Evolutionary conservation across 352 stramenopile species (phyloP).

Genomic region (Phytophthora sp.): DNA sequence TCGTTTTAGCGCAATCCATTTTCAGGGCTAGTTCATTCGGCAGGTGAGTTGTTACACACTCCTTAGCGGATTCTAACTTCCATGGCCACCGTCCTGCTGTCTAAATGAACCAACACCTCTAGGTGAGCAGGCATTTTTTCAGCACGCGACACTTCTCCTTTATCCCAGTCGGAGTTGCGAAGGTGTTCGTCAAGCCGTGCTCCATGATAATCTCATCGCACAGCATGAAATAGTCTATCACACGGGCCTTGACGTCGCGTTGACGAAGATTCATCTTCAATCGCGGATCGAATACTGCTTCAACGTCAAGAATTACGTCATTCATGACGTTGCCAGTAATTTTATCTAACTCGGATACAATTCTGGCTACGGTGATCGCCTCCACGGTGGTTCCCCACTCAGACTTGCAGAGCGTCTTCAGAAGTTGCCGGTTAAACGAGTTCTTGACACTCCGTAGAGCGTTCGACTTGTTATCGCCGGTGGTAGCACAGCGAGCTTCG

Average conservation of each 20-base stretch:
- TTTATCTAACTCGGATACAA: constrained; percentile 11
- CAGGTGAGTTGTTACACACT: constrained; percentile 92
- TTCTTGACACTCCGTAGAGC: constrained; percentile 18
- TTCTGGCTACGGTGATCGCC: constrained; percentile 13
- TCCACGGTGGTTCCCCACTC: constrained; percentile 23
- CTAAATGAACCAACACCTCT: constrained; percentile 23
- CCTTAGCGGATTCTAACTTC: constrained; percentile 88
- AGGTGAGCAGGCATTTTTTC: not conserved
- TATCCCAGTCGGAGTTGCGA: constrained; percentile 6
- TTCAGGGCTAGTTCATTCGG: constrained; percentile 80
- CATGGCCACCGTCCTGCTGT: constrained; percentile 58
- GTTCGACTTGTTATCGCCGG: constrained; percentile 16
- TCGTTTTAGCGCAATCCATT: constrained; percentile 77
- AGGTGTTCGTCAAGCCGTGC: constrained; percentile 16
- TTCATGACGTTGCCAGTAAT: constrained; percentile 16
- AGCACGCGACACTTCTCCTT: constrained; percentile 18
- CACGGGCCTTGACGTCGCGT: constrained; percentile 21
- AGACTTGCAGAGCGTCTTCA: constrained; percentile 23
- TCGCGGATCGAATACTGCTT: constrained; percentile 11
- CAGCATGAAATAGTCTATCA: constrained; percentile 27
- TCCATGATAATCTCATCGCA: constrained; percentile 24
- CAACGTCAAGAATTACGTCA: constrained; percentile 4
- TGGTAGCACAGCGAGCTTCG: constrained; percentile 8
- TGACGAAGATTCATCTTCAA: constrained; percentile 30
- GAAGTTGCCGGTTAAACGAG: constrained; percentile 15